Percentiles rank a stretch among this genome's conserved stretches.
Conservation (phyloP, 306 rosid species). For the Begonia loranthoides region DNA sequence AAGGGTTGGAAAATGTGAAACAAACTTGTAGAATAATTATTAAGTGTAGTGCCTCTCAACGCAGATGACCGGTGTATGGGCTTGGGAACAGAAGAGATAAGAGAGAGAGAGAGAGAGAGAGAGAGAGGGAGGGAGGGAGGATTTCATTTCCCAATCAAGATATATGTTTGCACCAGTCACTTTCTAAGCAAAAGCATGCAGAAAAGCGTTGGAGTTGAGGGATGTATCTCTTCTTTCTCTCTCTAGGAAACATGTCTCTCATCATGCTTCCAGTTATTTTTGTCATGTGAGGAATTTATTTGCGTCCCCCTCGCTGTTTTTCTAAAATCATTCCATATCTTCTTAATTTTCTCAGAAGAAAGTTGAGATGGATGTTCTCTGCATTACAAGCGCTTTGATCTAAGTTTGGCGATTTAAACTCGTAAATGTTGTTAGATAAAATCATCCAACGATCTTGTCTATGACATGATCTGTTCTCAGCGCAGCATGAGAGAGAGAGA, state of each 20-base stretch:
- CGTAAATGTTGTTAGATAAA: too few species aligned
- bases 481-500: too few species aligned
- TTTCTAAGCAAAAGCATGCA: constrained; percentile 16
- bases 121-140: constrained; percentile 15
- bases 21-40: constrained; percentile 16
- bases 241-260: constrained; percentile 5
- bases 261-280: neutral
- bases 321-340: too few species aligned
- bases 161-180: constrained; percentile 26
- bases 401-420: too few species aligned
- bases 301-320: too few species aligned
- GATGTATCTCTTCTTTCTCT: constrained; percentile 13
- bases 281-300: too few species aligned
- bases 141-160: constrained; percentile 41
- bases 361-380: too few species aligned
- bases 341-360: too few species aligned
- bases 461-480: too few species aligned
- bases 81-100: constrained; percentile 59
- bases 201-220: constrained; percentile 7
- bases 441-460: too few species aligned
- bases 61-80: constrained; percentile 44
- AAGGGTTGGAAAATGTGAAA: constrained; percentile 43
- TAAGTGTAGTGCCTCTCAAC: constrained; percentile 26
- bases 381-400: too few species aligned
- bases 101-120: constrained; percentile 20